A percentile compares a stretch with the other conserved stretches of the same genome.
These are phyloP conservation scores for Ilyonectria sp. DNA, from an alignment of 2,329 filamentous ascomycete genomes.

Conservation along the genomic window DNA sequence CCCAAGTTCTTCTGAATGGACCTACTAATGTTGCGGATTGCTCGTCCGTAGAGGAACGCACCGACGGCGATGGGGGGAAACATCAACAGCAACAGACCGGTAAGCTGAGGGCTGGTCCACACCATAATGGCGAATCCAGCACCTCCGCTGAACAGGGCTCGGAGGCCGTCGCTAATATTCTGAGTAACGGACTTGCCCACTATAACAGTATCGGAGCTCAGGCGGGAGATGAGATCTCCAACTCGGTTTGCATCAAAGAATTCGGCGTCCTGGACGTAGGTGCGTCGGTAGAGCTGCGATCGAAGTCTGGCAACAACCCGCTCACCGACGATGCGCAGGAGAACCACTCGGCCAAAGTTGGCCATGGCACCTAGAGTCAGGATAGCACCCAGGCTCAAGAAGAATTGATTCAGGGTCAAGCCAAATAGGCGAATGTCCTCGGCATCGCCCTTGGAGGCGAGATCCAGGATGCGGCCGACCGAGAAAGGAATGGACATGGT, in stretches of 20 bases:
- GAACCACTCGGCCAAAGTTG: constrained; percentile 94
- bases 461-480: constrained; percentile 94
- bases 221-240: constrained; percentile 93
- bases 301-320: constrained; percentile 92
- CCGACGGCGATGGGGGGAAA: constrained; percentile 92
- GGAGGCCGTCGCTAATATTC: constrained; percentile 95
- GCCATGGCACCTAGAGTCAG: constrained; percentile 88
- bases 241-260: constrained; percentile 99
- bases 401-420: constrained; percentile 89
- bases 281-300: constrained; percentile 90
- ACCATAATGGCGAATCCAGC: constrained; percentile 95
- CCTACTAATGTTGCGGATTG: constrained; percentile 90
- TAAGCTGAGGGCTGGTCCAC: constrained; percentile 94
- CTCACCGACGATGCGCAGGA: constrained; percentile 94
- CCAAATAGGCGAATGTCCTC: constrained; percentile 84
- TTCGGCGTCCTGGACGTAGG: constrained; percentile 97
- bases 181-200: constrained; percentile 99
- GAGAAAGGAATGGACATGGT: constrained; percentile 98
- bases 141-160: constrained; percentile 89
- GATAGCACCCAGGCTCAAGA: constrained; percentile 81
- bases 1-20: constrained; percentile 96
- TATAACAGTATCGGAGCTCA: constrained; percentile 97
- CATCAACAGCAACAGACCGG: constrained; percentile 87
- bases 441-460: constrained; percentile 81
- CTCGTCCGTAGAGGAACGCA: constrained; percentile 91